Percentiles rank a stretch among this genome's conserved stretches.
phyloP scores from a whole-genome alignment of 148 eudicot genomes.

The Spergularia marina region DNA sequence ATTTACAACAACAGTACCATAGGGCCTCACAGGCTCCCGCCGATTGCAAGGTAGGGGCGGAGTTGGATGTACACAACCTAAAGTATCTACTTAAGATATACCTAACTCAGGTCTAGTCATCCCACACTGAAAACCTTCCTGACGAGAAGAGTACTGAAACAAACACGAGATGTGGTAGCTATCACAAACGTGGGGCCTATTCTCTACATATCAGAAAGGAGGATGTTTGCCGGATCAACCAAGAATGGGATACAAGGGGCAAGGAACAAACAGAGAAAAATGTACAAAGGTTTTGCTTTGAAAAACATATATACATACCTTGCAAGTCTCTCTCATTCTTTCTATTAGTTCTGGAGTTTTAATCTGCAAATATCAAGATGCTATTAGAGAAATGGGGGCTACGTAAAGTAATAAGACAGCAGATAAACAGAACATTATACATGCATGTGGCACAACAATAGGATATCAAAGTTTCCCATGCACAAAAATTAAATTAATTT shows the following conservation, averaged over 20 bases:
- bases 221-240: slow-evolving; percentile 5
- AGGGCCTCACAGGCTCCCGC: no score
- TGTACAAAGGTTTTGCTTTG: slow-evolving; percentile 4
- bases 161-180: neutral
- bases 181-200: slow-evolving; percentile 2
- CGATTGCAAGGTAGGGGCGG: no score
- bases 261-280: neutral
- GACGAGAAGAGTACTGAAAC: neutral
- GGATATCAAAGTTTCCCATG: neutral
- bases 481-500: neutral
- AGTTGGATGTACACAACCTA: no score
- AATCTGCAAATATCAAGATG: slow-evolving; percentile 52
- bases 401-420: neutral
- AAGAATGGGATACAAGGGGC: neutral
- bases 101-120: neutral
- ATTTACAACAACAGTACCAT: no score
- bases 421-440: neutral
- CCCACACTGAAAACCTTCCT: neutral
- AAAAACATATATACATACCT: slow-evolving; percentile 45
- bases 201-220: neutral
- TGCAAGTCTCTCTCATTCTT: slow-evolving; percentile 90
- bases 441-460: neutral
- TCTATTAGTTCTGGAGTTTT: slow-evolving; percentile 75
- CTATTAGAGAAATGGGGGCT: slow-evolving; percentile 3
- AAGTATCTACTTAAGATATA: neutral